phyloP scores from a whole-genome alignment of 1,139 yeast genomes.

The Suhomyces terraborum region DNA sequence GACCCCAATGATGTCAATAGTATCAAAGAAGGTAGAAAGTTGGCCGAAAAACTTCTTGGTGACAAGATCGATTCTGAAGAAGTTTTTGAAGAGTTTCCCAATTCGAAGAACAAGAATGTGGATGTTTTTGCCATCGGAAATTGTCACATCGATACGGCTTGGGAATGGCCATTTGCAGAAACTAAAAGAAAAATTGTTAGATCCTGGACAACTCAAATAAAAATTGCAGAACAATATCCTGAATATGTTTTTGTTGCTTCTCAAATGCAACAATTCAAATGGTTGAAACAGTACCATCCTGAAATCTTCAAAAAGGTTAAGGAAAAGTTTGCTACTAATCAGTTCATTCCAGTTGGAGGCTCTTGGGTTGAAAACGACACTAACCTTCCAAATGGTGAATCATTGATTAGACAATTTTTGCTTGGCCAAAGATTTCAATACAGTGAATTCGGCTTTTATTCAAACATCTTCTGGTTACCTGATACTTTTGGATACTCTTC shows the following conservation, averaged over 20 bases:
- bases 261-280: conserved; percentile 92
- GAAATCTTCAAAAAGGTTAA: conserved; percentile 65
- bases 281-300: conserved; percentile 88
- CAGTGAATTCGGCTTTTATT: conserved; percentile 73
- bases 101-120: conserved; percentile 26
- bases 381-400: conserved; percentile 90
- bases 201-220: conserved; percentile 93
- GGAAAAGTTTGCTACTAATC: conserved; percentile 67
- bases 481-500: conserved; percentile 97
- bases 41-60: conserved; percentile 70
- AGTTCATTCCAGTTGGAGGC: conserved; percentile 91
- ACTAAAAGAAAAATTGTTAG: conserved; percentile 88
- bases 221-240: conserved; percentile 82
- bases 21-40: conserved; percentile 61
- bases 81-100: conserved; percentile 49
- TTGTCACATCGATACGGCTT: conserved; percentile 96
- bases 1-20: conserved; percentile 56
- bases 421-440: conserved; percentile 86
- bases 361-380: conserved; percentile 98
- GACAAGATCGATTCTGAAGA: conserved; percentile 58
- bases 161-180: conserved; percentile 98
- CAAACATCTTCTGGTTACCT: conserved; percentile 88
- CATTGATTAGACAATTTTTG: conserved; percentile 82
- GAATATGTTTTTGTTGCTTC: conserved; percentile 94
- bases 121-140: conserved; percentile 85